Evolutionary conservation across 306 rosid species (phyloP).

Genomic region (Fragaria nilgerrensis): DNA sequence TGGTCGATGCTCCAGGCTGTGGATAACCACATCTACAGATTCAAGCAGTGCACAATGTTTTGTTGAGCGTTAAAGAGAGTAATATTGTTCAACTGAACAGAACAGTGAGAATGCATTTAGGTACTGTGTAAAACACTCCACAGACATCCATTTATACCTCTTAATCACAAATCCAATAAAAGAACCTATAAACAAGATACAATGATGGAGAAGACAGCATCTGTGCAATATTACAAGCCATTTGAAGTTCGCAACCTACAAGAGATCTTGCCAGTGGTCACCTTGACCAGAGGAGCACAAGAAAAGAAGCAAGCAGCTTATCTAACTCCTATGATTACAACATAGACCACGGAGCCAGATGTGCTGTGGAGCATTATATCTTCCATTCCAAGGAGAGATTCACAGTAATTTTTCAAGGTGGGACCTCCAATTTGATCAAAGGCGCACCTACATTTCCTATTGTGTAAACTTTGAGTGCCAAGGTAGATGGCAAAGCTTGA

Average conservation of each 20-base stretch:
- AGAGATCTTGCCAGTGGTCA: slow-evolving; percentile 6
- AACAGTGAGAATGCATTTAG: not conserved
- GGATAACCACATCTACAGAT: not conserved
- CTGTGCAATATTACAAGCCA: slow-evolving; percentile 1
- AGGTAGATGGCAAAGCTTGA: slow-evolving; percentile 6
- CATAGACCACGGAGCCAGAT: not conserved
- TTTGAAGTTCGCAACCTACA: not conserved
- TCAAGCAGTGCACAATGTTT: not conserved
- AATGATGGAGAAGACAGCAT: not conserved
- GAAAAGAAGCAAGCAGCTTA: slow-evolving; percentile 1
- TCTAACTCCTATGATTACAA: slow-evolving; percentile 4
- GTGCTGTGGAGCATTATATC: not conserved
- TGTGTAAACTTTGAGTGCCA: not conserved
- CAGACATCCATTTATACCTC: not conserved
- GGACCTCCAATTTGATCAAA: slow-evolving; percentile 3
- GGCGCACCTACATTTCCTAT: slow-evolving; percentile 5
- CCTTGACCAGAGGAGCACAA: not conserved
- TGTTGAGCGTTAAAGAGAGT: not conserved
- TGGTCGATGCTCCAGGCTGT: not conserved
- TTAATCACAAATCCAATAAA: slow-evolving; percentile 20
- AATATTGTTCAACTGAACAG: not conserved
- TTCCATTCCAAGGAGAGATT: not conserved
- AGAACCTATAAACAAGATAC: slow-evolving; percentile 21
- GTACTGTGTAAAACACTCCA: not conserved
- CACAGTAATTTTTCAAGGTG: not conserved